phyloP scores from a whole-genome alignment of 1,139 yeast genomes.

The Starmera stellimalicola region DNA sequence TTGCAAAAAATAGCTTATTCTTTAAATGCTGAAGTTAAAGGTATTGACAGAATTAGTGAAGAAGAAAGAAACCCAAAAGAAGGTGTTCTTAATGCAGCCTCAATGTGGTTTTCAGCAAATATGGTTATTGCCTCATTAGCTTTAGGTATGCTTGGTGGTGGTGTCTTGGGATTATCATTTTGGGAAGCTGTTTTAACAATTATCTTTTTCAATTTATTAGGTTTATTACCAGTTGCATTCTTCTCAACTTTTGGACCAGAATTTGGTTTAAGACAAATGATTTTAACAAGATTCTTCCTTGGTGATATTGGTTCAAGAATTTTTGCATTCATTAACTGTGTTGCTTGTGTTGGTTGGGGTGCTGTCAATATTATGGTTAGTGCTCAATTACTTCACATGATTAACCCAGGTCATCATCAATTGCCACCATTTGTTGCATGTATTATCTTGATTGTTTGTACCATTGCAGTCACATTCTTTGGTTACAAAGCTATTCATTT shows the following conservation, averaged over 20 bases:
- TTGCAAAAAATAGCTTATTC: constrained; percentile 25
- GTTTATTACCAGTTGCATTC: constrained; percentile 72
- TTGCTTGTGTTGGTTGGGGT: constrained; percentile 95
- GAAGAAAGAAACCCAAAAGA: constrained; percentile 38
- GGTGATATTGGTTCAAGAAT: constrained; percentile 72
- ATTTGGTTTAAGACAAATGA: constrained; percentile 84
- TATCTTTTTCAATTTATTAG: constrained; percentile 64
- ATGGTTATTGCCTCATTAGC: constrained; percentile 80
- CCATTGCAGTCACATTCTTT: constrained; percentile 71
- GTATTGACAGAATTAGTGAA: constrained; percentile 38
- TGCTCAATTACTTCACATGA: constrained; percentile 74
- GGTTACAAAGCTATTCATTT: constrained; percentile 78
- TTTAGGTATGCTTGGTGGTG: constrained; percentile 65
- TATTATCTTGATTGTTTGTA: constrained; percentile 56
- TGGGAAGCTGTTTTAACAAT: constrained; percentile 57
- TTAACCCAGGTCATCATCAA: constrained; percentile 41
- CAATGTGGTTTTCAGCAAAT: constrained; percentile 93
- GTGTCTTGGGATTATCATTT: constrained; percentile 40
- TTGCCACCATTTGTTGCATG: constrained; percentile 93
- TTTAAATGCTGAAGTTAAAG: constrained; percentile 36
- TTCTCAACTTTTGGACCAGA: constrained; percentile 78
- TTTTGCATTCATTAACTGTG: constrained; percentile 65
- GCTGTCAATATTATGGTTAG: constrained; percentile 87
- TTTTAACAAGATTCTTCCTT: constrained; percentile 65
- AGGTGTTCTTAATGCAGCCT: constrained; percentile 60